A percentile compares a stretch with the other conserved stretches of the same genome.
Evolutionary conservation across 495 filamentous ascomycete species (phyloP).

Genomic region (Amphirosellinia nigrospora): DNA sequence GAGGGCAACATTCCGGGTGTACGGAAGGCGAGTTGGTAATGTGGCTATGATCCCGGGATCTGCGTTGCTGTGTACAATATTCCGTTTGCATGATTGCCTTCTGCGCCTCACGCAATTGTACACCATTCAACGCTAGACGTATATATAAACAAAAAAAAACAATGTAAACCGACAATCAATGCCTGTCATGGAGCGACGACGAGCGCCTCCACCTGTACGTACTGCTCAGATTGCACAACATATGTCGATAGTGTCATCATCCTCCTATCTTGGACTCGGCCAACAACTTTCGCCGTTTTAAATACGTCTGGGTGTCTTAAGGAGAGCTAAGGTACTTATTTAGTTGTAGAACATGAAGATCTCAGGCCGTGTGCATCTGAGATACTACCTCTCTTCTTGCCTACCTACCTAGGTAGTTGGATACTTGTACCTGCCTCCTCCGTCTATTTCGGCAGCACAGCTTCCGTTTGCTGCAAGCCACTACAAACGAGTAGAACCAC

Average conservation of each 20-base stretch:
- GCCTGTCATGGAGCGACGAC: not conserved
- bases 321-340: not conserved
- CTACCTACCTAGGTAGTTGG: not conserved
- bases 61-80: constrained; percentile 28
- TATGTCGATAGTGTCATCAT: not conserved
- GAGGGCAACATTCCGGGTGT: constrained; percentile 91
- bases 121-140: not conserved
- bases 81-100: constrained; percentile 3
- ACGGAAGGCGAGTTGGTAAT: constrained; percentile 95
- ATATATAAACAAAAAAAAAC: constrained; percentile 14
- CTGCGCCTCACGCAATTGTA: constrained; percentile 1
- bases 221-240: not conserved
- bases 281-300: not conserved
- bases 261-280: not conserved
- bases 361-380: not conserved
- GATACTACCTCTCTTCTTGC: not conserved
- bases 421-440: not conserved
- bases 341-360: not conserved
- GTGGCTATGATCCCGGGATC: not conserved
- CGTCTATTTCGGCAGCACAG: not conserved
- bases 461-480: not conserved
- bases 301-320: not conserved
- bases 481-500: not conserved
- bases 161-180: not conserved
- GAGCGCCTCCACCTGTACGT: not conserved